Percentiles rank a stretch among this genome's conserved stretches.
phyloP scores from a whole-genome alignment of 2,329 filamentous ascomycete genomes.

The Aspergillus sp. region DNA sequence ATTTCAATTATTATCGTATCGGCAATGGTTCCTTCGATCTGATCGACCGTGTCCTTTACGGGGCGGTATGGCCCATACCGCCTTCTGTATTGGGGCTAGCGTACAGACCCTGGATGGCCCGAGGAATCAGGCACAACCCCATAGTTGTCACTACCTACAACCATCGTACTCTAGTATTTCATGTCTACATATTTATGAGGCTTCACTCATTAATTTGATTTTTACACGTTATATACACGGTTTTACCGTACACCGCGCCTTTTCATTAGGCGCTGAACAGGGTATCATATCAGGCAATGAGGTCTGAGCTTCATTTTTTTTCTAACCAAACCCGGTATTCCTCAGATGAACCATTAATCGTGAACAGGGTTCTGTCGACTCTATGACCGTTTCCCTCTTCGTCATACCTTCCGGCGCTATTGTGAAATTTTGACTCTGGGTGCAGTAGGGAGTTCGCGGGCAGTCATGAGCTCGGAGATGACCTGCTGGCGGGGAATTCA shows the following conservation, averaged over 20 bases:
- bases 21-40: constrained; percentile 24
- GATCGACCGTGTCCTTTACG: constrained; percentile 40
- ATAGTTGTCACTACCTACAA: background rate
- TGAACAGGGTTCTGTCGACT: background rate
- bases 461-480: too few relatives aligned
- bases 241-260: background rate
- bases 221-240: background rate
- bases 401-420: background rate
- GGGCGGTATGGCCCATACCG: constrained; percentile 20
- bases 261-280: background rate
- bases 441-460: background rate
- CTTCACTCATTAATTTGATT: background rate
- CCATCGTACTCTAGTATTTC: too few relatives aligned
- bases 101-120: background rate
- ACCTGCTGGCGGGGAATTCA: constrained; percentile 32
- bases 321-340: background rate
- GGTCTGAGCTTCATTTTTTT: constrained; percentile 9
- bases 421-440: background rate
- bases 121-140: background rate
- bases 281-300: constrained; percentile 2
- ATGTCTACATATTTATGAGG: background rate
- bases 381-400: background rate
- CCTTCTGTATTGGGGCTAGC: constrained; percentile 18
- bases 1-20: constrained; percentile 25
- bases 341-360: background rate